These are phyloP conservation scores for Monilinia vaccinii-corymbosi DNA, from an alignment of 2,329 filamentous ascomycete species.

Conservation along the genomic window DNA sequence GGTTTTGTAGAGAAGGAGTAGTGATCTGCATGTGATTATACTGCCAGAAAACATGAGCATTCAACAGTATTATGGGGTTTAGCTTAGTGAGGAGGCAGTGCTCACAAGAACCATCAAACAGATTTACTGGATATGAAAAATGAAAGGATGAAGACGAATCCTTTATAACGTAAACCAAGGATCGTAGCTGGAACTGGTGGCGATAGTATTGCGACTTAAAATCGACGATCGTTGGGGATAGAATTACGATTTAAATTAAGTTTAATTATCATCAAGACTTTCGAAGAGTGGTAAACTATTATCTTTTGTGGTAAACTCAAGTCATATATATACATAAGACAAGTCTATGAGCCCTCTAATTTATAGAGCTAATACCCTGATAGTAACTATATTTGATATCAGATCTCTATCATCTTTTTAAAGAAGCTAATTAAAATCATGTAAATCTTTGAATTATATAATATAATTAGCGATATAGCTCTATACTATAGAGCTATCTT, in stretches of 20 bases:
- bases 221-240: no score
- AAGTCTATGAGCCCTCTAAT: no score
- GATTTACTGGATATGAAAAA: not conserved
- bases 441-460: no score
- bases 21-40: conserved; percentile 4
- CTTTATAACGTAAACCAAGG: not conserved
- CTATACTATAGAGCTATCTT: no score
- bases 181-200: not conserved
- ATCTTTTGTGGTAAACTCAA: no score
- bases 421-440: no score
- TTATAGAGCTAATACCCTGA: no score
- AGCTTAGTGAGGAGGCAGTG: conserved; percentile 30
- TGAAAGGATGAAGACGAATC: not conserved
- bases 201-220: not conserved
- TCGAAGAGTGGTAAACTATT: no score
- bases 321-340: no score
- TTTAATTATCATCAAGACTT: not conserved
- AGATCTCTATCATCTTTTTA: no score
- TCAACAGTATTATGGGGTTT: conserved; percentile 31
- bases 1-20: conserved; percentile 8
- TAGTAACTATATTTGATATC: no score
- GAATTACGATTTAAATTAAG: not conserved
- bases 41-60: conserved; percentile 28
- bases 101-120: conserved; percentile 17
- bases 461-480: no score